Conservation (phyloP, 495 filamentous ascomycete genomes). For the Cladorrhinum samala region DNA sequence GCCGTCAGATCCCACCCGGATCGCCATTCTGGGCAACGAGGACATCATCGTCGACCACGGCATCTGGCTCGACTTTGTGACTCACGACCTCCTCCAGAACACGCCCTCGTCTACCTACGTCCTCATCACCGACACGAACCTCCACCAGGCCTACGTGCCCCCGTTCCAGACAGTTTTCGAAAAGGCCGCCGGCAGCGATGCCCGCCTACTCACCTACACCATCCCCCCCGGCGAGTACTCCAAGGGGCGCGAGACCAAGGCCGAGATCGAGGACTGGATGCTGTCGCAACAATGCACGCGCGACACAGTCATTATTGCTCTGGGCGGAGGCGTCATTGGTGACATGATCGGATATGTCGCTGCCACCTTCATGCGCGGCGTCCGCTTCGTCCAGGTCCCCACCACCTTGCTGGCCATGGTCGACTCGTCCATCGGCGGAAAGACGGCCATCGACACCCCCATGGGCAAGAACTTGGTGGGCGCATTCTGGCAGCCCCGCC, state of each 20-base stretch:
- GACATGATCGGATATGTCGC: slow-evolving; percentile 97
- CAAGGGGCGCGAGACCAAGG: slow-evolving; percentile 88
- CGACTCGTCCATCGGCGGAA: slow-evolving; percentile 95
- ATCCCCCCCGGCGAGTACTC: slow-evolving; percentile 89
- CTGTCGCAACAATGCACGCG: slow-evolving; percentile 83
- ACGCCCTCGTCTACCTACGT: slow-evolving; percentile 86
- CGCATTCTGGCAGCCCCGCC: slow-evolving; percentile 90
- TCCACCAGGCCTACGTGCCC: slow-evolving; percentile 72
- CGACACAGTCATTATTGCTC: slow-evolving; percentile 88
- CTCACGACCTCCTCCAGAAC: slow-evolving; percentile 71
- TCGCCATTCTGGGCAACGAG: slow-evolving; percentile 55
- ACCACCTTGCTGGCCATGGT: slow-evolving; percentile 96
- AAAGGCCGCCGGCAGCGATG: slow-evolving; percentile 43
- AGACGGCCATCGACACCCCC: slow-evolving; percentile 97
- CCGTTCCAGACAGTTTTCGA: slow-evolving; percentile 69
- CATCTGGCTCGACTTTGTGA: slow-evolving; percentile 78
- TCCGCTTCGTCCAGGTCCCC: slow-evolving; percentile 92
- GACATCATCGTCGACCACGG: slow-evolving; percentile 88
- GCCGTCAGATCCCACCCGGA: slow-evolving; percentile 38
- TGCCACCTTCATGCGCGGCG: slow-evolving; percentile 95
- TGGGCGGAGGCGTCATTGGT: slow-evolving; percentile 96
- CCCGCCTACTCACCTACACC: slow-evolving; percentile 76
- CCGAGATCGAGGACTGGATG: slow-evolving; percentile 97
- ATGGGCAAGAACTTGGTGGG: slow-evolving; percentile 95
- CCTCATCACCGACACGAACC: slow-evolving; percentile 92